These are phyloP conservation scores for Xylogone sp. DNA, from an alignment of 2,329 filamentous ascomycete genomes.

Conservation along the genomic window DNA sequence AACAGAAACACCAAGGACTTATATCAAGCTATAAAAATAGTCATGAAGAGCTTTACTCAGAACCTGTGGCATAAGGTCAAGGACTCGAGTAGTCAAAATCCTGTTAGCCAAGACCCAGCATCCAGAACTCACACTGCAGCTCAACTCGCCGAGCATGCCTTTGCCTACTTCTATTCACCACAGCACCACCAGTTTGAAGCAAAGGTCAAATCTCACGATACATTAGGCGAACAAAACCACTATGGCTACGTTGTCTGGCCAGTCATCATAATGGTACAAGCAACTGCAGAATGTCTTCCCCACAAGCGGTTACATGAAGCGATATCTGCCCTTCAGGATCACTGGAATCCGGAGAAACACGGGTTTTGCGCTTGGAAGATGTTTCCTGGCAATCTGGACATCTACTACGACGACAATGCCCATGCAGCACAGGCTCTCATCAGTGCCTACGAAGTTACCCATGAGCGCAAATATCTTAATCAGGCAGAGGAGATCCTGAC, in stretches of 20 bases:
- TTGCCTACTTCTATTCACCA: conserved; percentile 8
- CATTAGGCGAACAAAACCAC: conserved; percentile 6
- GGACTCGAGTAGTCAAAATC: background rate
- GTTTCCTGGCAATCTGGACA: conserved; percentile 18
- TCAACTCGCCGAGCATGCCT: conserved; percentile 3
- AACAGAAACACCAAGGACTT: no score
- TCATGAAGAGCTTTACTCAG: background rate
- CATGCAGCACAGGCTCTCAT: conserved; percentile 15
- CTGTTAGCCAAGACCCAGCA: background rate
- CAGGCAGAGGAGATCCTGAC: conserved; percentile 12
- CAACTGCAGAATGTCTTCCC: conserved; percentile 12
- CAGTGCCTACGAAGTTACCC: conserved; percentile 10
- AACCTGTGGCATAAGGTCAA: background rate
- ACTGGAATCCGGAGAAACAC: conserved; percentile 14
- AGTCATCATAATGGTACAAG: conserved; percentile 15
- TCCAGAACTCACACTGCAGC: background rate
- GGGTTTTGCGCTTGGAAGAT: conserved; percentile 20
- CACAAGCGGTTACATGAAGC: conserved; percentile 1
- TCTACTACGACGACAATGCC: conserved; percentile 19
- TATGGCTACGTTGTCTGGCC: conserved; percentile 20
- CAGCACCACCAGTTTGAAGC: conserved; percentile 10
- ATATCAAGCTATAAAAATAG: background rate
- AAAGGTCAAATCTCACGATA: conserved; percentile 9
- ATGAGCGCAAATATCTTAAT: conserved; percentile 5
- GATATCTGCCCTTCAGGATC: conserved; percentile 8